Evolutionary conservation across 1,284 basidiomycete genomes (phyloP).

Genomic region (Pterula multifida): DNA sequence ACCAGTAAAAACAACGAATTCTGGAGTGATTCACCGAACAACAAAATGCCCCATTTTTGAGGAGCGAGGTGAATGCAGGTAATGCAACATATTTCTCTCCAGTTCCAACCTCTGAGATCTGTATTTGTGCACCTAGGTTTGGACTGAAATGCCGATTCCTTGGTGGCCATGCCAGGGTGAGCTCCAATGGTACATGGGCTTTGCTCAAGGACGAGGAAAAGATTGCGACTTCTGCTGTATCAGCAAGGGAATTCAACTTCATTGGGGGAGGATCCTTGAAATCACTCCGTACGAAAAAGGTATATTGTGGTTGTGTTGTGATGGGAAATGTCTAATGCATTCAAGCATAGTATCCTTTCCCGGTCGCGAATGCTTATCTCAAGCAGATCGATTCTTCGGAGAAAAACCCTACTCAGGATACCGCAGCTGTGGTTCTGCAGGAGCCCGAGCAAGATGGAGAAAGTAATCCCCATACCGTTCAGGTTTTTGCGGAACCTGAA

Average conservation of each 20-base stretch:
- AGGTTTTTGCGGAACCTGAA: background rate
- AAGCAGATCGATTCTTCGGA: conserved; percentile 43
- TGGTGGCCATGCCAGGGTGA: conserved; percentile 52
- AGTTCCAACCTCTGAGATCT: background rate
- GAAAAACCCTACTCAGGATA: conserved; percentile 21
- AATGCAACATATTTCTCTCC: conserved; percentile 2
- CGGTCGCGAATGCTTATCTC: conserved; percentile 60
- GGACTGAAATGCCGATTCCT: conserved; percentile 91
- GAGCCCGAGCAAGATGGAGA: conserved; percentile 25
- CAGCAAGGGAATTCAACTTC: conserved; percentile 69
- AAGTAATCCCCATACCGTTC: conserved; percentile 9
- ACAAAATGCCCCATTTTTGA: conserved; percentile 65
- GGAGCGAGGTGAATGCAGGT: conserved; percentile 69
- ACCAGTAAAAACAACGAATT: background rate
- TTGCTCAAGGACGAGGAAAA: conserved; percentile 46
- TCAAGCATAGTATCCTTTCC: conserved; percentile 59
- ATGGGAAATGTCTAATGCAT: too few relatives aligned
- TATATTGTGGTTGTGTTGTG: conserved; percentile 17
- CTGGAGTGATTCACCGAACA: conserved; percentile 11
- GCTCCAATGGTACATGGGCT: conserved; percentile 28
- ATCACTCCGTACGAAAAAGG: conserved; percentile 55
- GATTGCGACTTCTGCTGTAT: conserved; percentile 34
- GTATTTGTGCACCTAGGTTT: conserved; percentile 31
- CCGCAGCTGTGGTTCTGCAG: conserved; percentile 15
- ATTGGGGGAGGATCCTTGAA: conserved; percentile 44